phyloP scores from a whole-genome alignment of 176 grass and related monocot species.

The Carex kokanica region DNA sequence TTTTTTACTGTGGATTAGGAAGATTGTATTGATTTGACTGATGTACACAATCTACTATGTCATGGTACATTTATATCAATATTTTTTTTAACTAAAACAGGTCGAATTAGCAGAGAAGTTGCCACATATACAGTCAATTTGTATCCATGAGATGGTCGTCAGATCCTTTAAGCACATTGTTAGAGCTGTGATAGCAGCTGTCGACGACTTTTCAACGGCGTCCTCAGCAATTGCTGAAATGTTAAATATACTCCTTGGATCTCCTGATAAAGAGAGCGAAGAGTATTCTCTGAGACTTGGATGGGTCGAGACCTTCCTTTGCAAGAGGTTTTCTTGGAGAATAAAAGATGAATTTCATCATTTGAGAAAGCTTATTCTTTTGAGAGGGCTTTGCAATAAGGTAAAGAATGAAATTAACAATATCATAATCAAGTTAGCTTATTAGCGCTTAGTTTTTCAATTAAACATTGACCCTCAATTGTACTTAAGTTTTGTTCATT shows the following conservation, averaged over 20 bases:
- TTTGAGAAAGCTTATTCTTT: constrained; percentile 78
- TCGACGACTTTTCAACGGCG: constrained; percentile 58
- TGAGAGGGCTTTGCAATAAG: constrained; percentile 92
- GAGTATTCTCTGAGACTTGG: constrained; percentile 49
- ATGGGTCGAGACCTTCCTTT: constrained; percentile 82
- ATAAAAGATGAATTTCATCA: constrained; percentile 82
- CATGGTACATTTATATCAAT: not conserved
- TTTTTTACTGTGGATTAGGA: not conserved
- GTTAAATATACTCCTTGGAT: constrained; percentile 85
- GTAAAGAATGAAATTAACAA: constrained; percentile 32
- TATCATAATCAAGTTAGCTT: not conserved
- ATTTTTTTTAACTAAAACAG: constrained; percentile 47
- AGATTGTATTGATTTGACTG: not conserved
- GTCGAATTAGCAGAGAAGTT: constrained; percentile 84
- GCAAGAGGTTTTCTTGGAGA: constrained; percentile 76
- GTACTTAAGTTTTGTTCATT: not conserved
- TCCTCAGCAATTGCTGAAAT: constrained; percentile 74
- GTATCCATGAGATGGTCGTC: constrained; percentile 99
- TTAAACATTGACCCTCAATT: not conserved
- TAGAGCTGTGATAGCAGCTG: constrained; percentile 84
- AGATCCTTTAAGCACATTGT: constrained; percentile 89
- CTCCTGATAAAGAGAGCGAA: constrained; percentile 43
- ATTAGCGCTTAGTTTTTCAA: not conserved
- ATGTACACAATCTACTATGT: not conserved
- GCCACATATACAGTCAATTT: constrained; percentile 97